Evolutionary conservation across 2,329 filamentous ascomycete genomes (phyloP), one percentile per base, ranked within the genome.

Genomic region (Alternaria sp.): DNA sequence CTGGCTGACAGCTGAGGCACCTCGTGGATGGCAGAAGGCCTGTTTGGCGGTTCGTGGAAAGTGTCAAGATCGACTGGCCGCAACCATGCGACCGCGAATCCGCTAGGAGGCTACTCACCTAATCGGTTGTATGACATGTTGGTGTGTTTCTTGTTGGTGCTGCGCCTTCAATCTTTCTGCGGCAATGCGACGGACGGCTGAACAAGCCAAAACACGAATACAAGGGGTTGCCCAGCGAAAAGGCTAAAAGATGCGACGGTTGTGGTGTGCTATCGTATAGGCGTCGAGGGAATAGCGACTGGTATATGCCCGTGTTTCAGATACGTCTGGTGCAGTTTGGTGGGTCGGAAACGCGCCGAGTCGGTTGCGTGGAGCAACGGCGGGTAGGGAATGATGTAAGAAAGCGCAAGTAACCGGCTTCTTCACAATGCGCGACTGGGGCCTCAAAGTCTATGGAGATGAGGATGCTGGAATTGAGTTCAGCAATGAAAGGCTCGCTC

Each of bases 81-180:
- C 49, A 18, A 21, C 20, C 49, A 53, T 25, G 28, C 30, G 49
- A 41, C 45, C 21, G 28, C 46, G 25, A 51, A 21, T 50, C 49
- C 30, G 49, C 49, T 33, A 53, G 37, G 26, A 51, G 11, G 46
- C 51, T 62, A 78, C 78, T 71, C 66, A 80, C 78, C 78, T 46
- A 80, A 66, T 67, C 76, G 70, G 56, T 80, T 78, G 69, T 80
- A 80, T 63, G 76, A 74, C 77, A 79, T 78, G 62, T 3, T 51
- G 60, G 14, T 47, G 67, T 63, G 60, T 49, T 60, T 55, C 30
- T 60, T 11, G 58, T 47, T 57, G 28, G 54, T 62, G 66, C 50
- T 72, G 71, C 70, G 73, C 72, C 70, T 64, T 72, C 59, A 61
- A 66, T 61, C 64, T 60, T 58, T 23, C 62, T 43, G 63, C 67